Evolutionary conservation across 2,329 filamentous ascomycete species (phyloP), one percentile per base, ranked within the genome.

Genomic region (Aspergillus brunneoviolaceus): DNA sequence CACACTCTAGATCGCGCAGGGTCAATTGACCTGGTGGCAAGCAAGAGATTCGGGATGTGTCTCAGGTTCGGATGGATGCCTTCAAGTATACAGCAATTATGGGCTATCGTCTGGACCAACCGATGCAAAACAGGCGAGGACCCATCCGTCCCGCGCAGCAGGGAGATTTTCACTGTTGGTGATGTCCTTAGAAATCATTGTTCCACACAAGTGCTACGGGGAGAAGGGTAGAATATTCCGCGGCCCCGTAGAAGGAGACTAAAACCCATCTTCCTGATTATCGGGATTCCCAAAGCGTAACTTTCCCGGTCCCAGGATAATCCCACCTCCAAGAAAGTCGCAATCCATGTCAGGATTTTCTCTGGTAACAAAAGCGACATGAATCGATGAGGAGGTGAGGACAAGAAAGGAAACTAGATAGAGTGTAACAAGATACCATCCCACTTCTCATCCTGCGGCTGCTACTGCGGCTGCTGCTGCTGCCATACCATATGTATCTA

Each of bases 191-290:
- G 59, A 51, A 50, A 49, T 55, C 51, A 23, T 19, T 31, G 51
- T 58, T 55, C 47, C 60, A 58, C 39, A 52, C 55, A 33, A 56
- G 49, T 49, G 55, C 65, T 55, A 60, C 63, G 63, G 66, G 64
- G 65, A 65, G 55, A 51, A 52, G 51, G 25, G 62, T 60, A 50
- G 63, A 64, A 62, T 58, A 62, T 67, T 65, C 66, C 63, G 65
- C 63, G 60, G 55, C 49, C 59, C 57, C 62, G 62, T 60, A 58
- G 55, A 56, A 52, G 10, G 47, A 57, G 48, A 35, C 66, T 65
- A 67, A 59, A 60, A 56, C 55, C 61, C 51, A 60, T 63, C 56
- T 62, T 57, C 65, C 65, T 63, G 58, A 63, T 64, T 56, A 59
- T 63, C 61, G 66, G 66, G 60, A 62, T 60, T 59, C 31, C 49